Base-by-base conservation (phyloP, 352 stramenopile species). In the Phytopythium ostracodes region DNA sequence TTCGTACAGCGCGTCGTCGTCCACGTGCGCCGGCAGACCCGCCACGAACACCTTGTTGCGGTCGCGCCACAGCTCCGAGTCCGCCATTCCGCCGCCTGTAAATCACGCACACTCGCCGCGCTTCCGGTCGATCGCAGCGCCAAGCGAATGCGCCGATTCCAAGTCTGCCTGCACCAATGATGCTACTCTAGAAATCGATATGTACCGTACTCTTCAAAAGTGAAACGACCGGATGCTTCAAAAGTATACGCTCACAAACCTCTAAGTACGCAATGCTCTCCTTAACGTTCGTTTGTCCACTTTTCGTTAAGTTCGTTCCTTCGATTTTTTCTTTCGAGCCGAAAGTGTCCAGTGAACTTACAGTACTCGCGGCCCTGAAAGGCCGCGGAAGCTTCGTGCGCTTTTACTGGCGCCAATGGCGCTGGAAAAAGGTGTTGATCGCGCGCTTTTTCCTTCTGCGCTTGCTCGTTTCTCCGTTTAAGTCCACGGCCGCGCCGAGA, bases 1-100 rank as follows among this genome's bases (percentile, higher is more conserved):
- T 2, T 76, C 71, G 62, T 81, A 84, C 43, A 94, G 70, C 57
- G 79, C 79, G 55, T 78, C 65, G 47, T 94, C 86, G 61, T 92
- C 81, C 38, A 71, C 81, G 38, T 85, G 60, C 24, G 68, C 31
- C 10, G 86, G 86, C 35, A 94, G 66, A 1, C 86, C 86, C 14
- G 83, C 86, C 47, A 94, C 84, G 65, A 94, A 92, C 55, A 94
- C 79, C 73, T 94, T 94, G 73, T 92, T 94, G 68, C 86, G 86
- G 69, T 94, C 86, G 55, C 86, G 86, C 86, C 86, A 94, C 31
- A 94, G 71, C 59, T 93, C 72, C 10, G 65, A 68, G 65, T 88
- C 79, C 12, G 67, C 70, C 81, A 89, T 90, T 5, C n/a, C 64
- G 15, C 9, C 20, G 29, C 18, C 9, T 27, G 1, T 15, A 15